A percentile compares a stretch with the other conserved stretches of the same genome.
These are phyloP conservation scores for Metschnikowia anglica DNA, from an alignment of 805 yeast species.

Conservation along the genomic window DNA sequence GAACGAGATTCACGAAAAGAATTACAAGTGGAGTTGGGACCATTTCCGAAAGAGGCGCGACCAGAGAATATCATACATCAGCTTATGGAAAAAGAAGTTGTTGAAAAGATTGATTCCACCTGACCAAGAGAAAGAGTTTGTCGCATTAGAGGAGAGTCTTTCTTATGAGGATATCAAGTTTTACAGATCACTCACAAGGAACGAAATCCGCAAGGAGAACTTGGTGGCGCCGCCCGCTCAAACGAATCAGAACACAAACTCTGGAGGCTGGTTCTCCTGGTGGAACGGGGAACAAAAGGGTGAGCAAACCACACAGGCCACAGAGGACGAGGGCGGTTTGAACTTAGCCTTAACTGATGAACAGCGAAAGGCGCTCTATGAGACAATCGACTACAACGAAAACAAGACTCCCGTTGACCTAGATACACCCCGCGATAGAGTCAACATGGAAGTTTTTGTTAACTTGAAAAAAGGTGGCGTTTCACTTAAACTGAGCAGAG, in stretches of 20 bases:
- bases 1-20: slow-evolving; percentile 76
- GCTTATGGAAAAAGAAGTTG: slow-evolving; percentile 64
- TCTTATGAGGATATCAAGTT: slow-evolving; percentile 79
- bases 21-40: slow-evolving; percentile 88
- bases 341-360: slow-evolving; percentile 64
- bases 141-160: slow-evolving; percentile 56
- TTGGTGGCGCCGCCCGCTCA: slow-evolving; percentile 21
- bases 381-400: slow-evolving; percentile 90
- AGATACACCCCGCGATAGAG: slow-evolving; percentile 71
- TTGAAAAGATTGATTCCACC: slow-evolving; percentile 29
- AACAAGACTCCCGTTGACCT: slow-evolving; percentile 47
- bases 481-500: slow-evolving; percentile 47
- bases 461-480: slow-evolving; percentile 76
- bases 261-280: slow-evolving; percentile 68
- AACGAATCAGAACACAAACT: slow-evolving; percentile 17
- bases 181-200: slow-evolving; percentile 77
- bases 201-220: slow-evolving; percentile 60
- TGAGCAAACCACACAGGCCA: slow-evolving; percentile 28
- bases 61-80: slow-evolving; percentile 64
- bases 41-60: slow-evolving; percentile 69
- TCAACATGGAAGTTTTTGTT: slow-evolving; percentile 65
- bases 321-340: slow-evolving; percentile 24
- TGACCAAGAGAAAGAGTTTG: slow-evolving; percentile 37
- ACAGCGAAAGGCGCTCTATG: slow-evolving; percentile 84
- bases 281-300: slow-evolving; percentile 43